Conservation (phyloP, 192 early-diverging fungal genomes). For the Podila verticillata region DNA sequence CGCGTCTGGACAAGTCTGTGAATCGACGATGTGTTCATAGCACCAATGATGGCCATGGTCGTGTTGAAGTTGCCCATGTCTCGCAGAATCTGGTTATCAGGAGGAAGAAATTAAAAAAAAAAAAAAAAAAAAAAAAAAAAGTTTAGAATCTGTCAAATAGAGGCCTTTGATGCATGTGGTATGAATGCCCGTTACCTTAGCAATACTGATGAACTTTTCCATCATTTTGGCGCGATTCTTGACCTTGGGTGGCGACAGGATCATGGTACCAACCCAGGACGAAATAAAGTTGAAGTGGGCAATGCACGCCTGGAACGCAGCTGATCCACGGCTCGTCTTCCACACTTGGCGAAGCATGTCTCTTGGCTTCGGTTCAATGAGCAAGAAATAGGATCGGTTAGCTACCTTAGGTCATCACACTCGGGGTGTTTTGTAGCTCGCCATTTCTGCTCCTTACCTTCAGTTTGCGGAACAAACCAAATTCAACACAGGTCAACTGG, state of each 20-base stretch:
- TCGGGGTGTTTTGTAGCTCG: no score
- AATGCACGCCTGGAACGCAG: conserved; percentile 66
- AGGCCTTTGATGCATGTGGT: not conserved
- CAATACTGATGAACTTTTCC: conserved; percentile 76
- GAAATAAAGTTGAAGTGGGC: conserved; percentile 79
- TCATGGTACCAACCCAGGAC: conserved; percentile 75
- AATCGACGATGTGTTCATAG: conserved; percentile 72
- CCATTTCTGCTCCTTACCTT: conserved; percentile 48
- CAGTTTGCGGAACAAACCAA: conserved; percentile 68
- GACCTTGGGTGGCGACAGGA: conserved; percentile 69
- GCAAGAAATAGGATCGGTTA: not conserved
- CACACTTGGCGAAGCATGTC: conserved; percentile 70
- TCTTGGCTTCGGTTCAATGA: conserved; percentile 54
- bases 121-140: no score
- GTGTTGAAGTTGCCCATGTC: conserved; percentile 80
- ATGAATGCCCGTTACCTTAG: conserved; percentile 54
- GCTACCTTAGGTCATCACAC: no score
- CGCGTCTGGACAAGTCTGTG: conserved; percentile 70
- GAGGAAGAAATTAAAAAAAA: not conserved
- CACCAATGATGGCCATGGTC: conserved; percentile 79
- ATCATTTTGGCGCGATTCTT: conserved; percentile 71
- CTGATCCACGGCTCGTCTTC: conserved; percentile 49
- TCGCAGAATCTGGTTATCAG: conserved; percentile 57
- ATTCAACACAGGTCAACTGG: conserved; percentile 74
- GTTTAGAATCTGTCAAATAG: not conserved